phyloP scores from a whole-genome alignment of 179 eudicot species.

The Carnegiea gigantea region DNA sequence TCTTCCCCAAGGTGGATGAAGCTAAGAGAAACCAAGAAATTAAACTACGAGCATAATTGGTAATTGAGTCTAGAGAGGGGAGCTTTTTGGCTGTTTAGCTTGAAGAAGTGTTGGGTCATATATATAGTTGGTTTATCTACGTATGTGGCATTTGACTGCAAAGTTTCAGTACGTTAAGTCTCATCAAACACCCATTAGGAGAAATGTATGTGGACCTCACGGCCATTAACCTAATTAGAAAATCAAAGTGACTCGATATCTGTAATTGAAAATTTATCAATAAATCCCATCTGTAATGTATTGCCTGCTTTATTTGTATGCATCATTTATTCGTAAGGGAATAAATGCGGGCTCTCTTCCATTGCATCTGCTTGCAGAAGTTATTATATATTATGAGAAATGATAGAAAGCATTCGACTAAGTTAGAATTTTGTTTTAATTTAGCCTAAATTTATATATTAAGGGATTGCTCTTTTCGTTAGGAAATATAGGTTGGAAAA shows the following conservation, averaged over 20 bases:
- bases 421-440: too few relatives aligned
- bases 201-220: constrained; percentile 28
- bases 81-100: neutral
- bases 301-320: constrained; percentile 1
- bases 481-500: too few relatives aligned
- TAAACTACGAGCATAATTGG: neutral
- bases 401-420: too few relatives aligned
- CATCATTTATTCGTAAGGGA: neutral
- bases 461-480: too few relatives aligned
- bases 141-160: constrained; percentile 22
- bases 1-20: neutral
- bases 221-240: constrained; percentile 17
- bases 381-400: too few relatives aligned
- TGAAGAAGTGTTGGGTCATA: constrained; percentile 16
- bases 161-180: constrained; percentile 24
- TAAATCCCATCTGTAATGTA: neutral
- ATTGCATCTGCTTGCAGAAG: neutral
- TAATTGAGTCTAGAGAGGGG: neutral
- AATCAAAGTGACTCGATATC: constrained; percentile 1
- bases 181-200: constrained; percentile 16
- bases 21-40: constrained; percentile 3
- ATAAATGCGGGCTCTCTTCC: neutral
- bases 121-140: constrained; percentile 26
- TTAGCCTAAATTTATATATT: too few relatives aligned
- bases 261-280: constrained; percentile 1